Evolutionary conservation across 306 rosid species (phyloP), one percentile per base, ranked within the genome.

Genomic region (Inga laurina): DNA sequence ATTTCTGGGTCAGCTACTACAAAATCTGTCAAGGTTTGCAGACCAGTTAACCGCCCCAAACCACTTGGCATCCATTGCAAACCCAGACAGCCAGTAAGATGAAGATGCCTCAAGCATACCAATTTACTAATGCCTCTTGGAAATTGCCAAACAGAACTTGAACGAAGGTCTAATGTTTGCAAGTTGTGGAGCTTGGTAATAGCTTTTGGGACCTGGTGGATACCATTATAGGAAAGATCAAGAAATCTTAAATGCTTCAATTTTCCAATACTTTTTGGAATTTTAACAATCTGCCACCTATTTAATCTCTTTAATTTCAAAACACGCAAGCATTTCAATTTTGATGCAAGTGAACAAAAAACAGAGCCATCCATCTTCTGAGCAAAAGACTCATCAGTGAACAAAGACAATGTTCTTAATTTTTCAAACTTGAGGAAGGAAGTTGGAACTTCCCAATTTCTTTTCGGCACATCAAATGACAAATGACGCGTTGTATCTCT

Each of bases 31-130:
- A n/a, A 22, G 13, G 66, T n/a, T 59, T 7, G 66, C 5, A 59
- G 32, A 59, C 4, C n/a, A 59, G 32, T 59, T 59, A 59, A n/a
- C n/a, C n/a, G 12, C 32, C 30, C 32, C 32, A 21, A 2, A 2
- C 14, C 14, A 0, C 13, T 24, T 59, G 64, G 24, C 64, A 5
- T 56, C 64, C 22, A 2, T 5, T 5, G 3, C 21, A n/a, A 56
- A 11, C 0, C 0, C 1, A 0, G 0, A 56, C 7, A 2, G 1
- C 7, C 21, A 3, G 0, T 5, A 19, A 56, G 27, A 10, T 12
- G 15, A 56, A 56, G 64, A 56, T 56, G 27, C 64, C 64, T 56
- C 64, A 56, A 56, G 27, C 64, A 21, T 56, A 56, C 64, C 27
- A 56, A 21, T 56, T 56, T 56, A 56, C 21, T 56, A 8, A 56